Base-by-base conservation (phyloP, 306 rosid species). In the Elaeagnus macrophylla region DNA sequence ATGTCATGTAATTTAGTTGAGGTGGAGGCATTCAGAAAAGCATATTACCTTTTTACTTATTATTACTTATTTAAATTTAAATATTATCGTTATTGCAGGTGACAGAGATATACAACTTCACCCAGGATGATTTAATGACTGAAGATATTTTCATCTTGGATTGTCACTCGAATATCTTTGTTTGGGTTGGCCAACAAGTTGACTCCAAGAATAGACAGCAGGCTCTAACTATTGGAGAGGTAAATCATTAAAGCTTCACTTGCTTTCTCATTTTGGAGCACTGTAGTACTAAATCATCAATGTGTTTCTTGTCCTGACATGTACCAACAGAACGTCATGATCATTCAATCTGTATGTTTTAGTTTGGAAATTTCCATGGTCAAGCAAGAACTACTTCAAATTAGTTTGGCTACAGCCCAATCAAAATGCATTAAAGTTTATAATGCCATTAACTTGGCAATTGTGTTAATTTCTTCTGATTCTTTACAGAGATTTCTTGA, bases 71-170 rank as follows among this genome's bases (percentile, higher is more conserved):
- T 70, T 61, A 44, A 68, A 72, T 68, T 70, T 61, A 44, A 68
- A 65, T n/a, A 13, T 39, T 25, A 8, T 67, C 19, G 13, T 67
- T 56, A 49, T 68, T 73, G 59, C 84, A 93, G 99, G 96, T 80
- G 70, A 72, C 52, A 13, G 99, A 93, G 81, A 78, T 93, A 63
- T 69, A 84, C 82, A 93, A 84, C 76, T 93, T 93, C 68, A 77
- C 83, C 69, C 99, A 93, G 75, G 99, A 93, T 37, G 99, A 93
- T 81, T 77, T 93, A 78, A 93, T 87, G 99, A 87, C 99, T 47
- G 99, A 93, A 79, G 99, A 93, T 57, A 75, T 81, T 55, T 84
- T 75, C 75, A 67, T 88, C 70, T 67, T 93, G 77, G 89, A 93
- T 75, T 79, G 84, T 70, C 86, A 87, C 73, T 73, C 84, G 6